Conservation (phyloP, 1,139 yeast species). For the Suhomyces bokatorum region DNA sequence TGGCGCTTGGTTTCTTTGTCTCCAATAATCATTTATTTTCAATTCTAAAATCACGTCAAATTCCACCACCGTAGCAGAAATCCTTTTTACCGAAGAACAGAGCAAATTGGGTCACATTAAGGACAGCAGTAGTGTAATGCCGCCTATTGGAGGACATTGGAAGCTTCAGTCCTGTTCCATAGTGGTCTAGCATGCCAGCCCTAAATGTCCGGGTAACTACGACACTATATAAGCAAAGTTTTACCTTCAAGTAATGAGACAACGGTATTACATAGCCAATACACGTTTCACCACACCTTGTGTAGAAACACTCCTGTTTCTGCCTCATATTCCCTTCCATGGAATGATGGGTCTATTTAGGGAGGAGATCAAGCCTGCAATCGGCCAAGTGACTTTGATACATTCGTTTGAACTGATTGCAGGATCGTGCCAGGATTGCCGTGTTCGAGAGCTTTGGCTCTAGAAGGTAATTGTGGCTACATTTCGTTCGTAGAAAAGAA, state of each 20-base stretch:
- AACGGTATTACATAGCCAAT: conserved; percentile 1
- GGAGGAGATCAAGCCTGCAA: conserved; percentile 67
- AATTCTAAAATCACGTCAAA: conserved; percentile 1
- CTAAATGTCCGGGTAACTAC: conserved; percentile 13
- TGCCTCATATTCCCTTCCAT: conserved; percentile 63
- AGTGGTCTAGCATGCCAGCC: not conserved
- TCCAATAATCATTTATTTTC: not conserved
- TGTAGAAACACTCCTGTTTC: conserved; percentile 58
- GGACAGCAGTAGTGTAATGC: too few species aligned
- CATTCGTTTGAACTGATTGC: conserved; percentile 35
- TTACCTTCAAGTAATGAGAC: not conserved
- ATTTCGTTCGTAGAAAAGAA: not conserved
- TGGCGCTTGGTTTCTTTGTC: not conserved
- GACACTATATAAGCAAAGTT: conserved; percentile 4
- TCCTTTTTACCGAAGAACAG: not conserved
- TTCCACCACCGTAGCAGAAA: not conserved
- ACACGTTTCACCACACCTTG: conserved; percentile 1
- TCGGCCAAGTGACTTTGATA: conserved; percentile 39
- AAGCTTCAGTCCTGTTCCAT: too few species aligned
- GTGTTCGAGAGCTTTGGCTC: conserved; percentile 1
- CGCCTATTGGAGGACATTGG: too few species aligned
- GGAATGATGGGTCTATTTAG: conserved; percentile 62
- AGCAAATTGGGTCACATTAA: too few species aligned
- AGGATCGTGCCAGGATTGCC: conserved; percentile 43
- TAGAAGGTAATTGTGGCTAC: conserved; percentile 9